Base-by-base conservation (phyloP, 2,329 filamentous ascomycete genomes). In the Clonostachys chloroleuca region DNA sequence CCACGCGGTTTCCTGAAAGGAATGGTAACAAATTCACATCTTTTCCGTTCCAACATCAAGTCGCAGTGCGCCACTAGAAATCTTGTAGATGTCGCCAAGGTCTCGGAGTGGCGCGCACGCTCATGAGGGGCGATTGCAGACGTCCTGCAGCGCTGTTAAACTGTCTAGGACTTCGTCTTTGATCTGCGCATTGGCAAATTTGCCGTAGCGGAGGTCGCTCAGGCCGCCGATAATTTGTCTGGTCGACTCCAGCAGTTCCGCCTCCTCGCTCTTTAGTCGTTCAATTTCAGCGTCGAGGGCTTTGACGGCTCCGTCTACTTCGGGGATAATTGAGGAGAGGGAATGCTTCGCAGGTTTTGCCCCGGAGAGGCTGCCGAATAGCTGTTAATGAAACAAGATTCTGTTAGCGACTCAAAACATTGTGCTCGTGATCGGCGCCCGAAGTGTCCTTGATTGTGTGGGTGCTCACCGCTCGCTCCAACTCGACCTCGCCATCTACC, bases 201-300 rank as follows among this genome's bases (percentile, higher is more conserved):
- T 84, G 36, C 91, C 90, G 58, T 94, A 92, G 42, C 88, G 83
- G 47, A 95, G 73, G 65, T 95, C 89, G 64, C 89, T 95, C 61
- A 96, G 70, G 43, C 80, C 81, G 34, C 86, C 86, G 14, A 94
- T 78, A 0, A 78, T 84, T 47, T 81, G 75, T 53, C 77, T 76
- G 45, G 94, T 77, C 12, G 81, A 78, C 5, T 77, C 71, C 6
- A 87, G 64, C 4, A 90, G 68, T 2, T 63, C 62, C 1, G 74
- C 72, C 46, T 86, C 81, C 54, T 92, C 85, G 34, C 77, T 70
- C 54, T 89, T 80, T 5, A 92, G 71, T 37, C 70, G 72, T 49
- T 74, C 70, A 47, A 92, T 81, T 59, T 94, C 86, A 17, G 73
- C 74, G 58, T 91, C 81, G 30, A 95, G 68, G 49, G 81, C 80